Conservation (phyloP, 495 filamentous ascomycete genomes). For the Pseudomonodictys pantanalensis region DNA sequence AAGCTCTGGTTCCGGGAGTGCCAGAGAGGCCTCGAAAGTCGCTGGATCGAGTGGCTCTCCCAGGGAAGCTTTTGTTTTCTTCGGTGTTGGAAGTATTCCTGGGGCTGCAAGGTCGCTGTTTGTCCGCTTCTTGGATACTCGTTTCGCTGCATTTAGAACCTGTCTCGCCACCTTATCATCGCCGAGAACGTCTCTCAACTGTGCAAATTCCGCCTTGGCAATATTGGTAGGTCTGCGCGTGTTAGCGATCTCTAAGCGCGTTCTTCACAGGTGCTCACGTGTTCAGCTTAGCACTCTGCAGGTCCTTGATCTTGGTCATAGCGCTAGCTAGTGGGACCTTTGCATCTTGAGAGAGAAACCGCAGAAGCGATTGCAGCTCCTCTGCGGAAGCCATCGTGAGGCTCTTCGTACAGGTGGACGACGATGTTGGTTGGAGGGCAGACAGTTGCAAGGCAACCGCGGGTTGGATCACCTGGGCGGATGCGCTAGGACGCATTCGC, state of each 20-base stretch:
- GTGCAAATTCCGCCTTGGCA: slow-evolving; percentile 54
- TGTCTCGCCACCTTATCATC: slow-evolving; percentile 71
- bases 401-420: too few species aligned
- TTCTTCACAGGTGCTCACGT: slow-evolving; percentile 24
- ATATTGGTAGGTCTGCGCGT: slow-evolving; percentile 51
- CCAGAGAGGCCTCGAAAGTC: slow-evolving; percentile 63
- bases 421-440: too few species aligned
- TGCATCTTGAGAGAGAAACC: slow-evolving; percentile 70
- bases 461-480: too few species aligned
- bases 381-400: slow-evolving; percentile 40
- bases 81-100: slow-evolving; percentile 16
- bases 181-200: slow-evolving; percentile 57
- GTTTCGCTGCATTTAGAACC: slow-evolving; percentile 57
- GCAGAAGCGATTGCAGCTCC: slow-evolving; percentile 68
- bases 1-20: slow-evolving; percentile 53
- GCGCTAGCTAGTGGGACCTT: slow-evolving; percentile 69
- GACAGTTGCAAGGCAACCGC: too few species aligned
- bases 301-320: slow-evolving; percentile 63
- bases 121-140: slow-evolving; percentile 60
- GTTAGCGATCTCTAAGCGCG: slow-evolving; percentile 10
- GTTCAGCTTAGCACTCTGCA: slow-evolving; percentile 59
- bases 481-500: background rate
- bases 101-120: slow-evolving; percentile 17
- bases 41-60: slow-evolving; percentile 53
- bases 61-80: slow-evolving; percentile 45